phyloP scores from a whole-genome alignment of 352 stramenopile species.

The Pythium scleroteichum region DNA sequence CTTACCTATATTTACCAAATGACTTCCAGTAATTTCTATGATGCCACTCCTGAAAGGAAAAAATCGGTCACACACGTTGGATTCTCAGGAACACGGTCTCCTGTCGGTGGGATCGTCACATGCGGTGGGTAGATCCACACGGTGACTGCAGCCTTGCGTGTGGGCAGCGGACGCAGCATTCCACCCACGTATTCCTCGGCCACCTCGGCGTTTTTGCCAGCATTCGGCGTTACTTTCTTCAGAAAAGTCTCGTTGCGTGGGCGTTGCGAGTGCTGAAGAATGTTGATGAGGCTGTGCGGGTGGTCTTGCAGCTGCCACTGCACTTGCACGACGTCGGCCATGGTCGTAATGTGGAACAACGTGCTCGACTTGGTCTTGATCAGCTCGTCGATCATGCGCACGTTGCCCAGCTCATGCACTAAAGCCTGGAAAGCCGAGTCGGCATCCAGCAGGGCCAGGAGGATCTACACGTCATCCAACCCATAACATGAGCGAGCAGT shows the following conservation, averaged over 20 bases:
- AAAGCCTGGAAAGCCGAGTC: slow-evolving; percentile 58
- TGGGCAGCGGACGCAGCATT: slow-evolving; percentile 50
- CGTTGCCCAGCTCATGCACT: slow-evolving; percentile 51
- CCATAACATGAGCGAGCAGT: neutral
- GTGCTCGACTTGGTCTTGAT: slow-evolving; percentile 41
- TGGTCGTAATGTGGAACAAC: slow-evolving; percentile 25
- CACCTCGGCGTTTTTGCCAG: slow-evolving; percentile 6
- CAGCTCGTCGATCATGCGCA: slow-evolving; percentile 37
- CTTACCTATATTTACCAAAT: slow-evolving; percentile 27
- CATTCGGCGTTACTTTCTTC: slow-evolving; percentile 2
- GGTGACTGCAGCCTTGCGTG: slow-evolving; percentile 55
- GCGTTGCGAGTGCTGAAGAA: slow-evolving; percentile 34
- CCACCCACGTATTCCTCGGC: slow-evolving; percentile 31
- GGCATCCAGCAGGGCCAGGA: slow-evolving; percentile 42
- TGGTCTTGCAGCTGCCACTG: slow-evolving; percentile 69
- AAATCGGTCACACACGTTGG: slow-evolving; percentile 48
- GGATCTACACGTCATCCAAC: too few species aligned
- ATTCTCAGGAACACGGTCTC: slow-evolving; percentile 50
- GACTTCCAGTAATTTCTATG: neutral
- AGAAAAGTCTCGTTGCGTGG: slow-evolving; percentile 32
- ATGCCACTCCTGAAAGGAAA: slow-evolving; percentile 27
- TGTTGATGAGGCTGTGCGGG: slow-evolving; percentile 45
- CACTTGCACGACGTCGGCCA: slow-evolving; percentile 35
- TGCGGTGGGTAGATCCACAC: slow-evolving; percentile 77
- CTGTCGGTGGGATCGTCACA: slow-evolving; percentile 58